phyloP scores from a whole-genome alignment of 2,329 filamentous ascomycete genomes.

The Pezicula rhizophila region DNA sequence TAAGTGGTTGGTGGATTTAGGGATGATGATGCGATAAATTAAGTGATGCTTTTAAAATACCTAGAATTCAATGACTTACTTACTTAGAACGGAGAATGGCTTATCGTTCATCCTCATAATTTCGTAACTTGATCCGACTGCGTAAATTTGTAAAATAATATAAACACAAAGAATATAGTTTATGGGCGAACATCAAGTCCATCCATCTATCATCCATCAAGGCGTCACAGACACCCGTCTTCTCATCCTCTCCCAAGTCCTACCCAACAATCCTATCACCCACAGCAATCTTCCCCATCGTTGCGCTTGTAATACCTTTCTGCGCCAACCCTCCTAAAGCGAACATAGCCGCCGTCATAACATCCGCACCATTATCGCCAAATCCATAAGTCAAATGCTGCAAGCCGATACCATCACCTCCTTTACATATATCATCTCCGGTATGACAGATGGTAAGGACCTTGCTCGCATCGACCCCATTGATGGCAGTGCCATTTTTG shows the following conservation, averaged over 20 bases:
- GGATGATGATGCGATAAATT: too few species aligned
- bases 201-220: background rate
- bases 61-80: too few species aligned
- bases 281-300: constrained; percentile 4
- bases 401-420: constrained; percentile 8
- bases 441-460: constrained; percentile 19
- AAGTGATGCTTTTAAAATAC: too few species aligned
- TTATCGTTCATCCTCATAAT: too few species aligned
- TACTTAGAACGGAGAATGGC: too few species aligned
- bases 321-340: constrained; percentile 12
- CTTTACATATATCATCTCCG: constrained; percentile 20
- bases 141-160: too few species aligned
- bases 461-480: constrained; percentile 12
- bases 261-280: background rate
- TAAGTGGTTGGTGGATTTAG: too few species aligned
- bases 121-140: too few species aligned
- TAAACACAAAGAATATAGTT: background rate
- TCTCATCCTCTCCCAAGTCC: background rate
- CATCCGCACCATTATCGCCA: constrained; percentile 13
- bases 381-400: constrained; percentile 16
- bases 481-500: constrained; percentile 18
- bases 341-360: constrained; percentile 19
- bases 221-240: background rate
- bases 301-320: constrained; percentile 20
- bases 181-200: background rate